Base-by-base conservation (phyloP, 371 early-diverging fungal genomes). In the Mortierella sp. region DNA sequence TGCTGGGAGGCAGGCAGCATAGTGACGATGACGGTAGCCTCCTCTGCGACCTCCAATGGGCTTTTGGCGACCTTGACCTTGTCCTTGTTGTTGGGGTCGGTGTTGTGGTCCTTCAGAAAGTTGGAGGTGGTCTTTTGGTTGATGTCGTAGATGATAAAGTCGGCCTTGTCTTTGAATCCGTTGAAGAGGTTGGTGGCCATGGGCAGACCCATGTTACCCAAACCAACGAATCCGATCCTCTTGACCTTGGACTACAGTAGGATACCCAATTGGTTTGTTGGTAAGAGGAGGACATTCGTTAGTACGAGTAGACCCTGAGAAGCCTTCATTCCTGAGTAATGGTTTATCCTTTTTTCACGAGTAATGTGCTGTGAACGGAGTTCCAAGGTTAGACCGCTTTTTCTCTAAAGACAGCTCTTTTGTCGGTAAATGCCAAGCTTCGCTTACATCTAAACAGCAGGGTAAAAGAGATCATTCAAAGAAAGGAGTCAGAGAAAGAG, bases 191-290 rank as follows among this genome's bases (percentile, higher is more conserved):
- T 97, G 74, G 88, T 90, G 68, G 97, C 98, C 99, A 99, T 99
- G 61, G 92, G 92, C 73, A 87, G 90, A 26, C 96, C 97, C 99
- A 99, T 99, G 86, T 97, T 95, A 10, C 99, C 99, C 39, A 99
- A 91, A 13, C 99, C 99, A 64, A 98, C 95, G 79, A 99, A 96
- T 14, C 99, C 99, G 68, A 95, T 88, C 3, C 92, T 79, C 68
- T 88, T 79, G 67, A 77, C 86, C 71, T 83, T 86, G 71, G 73
- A 80, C 80, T 83, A 73, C 22, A 53, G 64, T 47, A 50, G 14
- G n/a, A n/a, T n/a, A n/a, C n/a, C n/a, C n/a, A n/a, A n/a, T n/a
- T n/a, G n/a, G n/a, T n/a, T n/a, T n/a, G n/a, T n/a, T n/a, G 44
- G 31, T 3, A 40, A 39, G 40, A 44, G 52, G 34, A 53, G 26